Evolutionary conservation across 2,329 filamentous ascomycete species (phyloP), one percentile per base, ranked within the genome.

Genomic region (Fusarium oxysporum): DNA sequence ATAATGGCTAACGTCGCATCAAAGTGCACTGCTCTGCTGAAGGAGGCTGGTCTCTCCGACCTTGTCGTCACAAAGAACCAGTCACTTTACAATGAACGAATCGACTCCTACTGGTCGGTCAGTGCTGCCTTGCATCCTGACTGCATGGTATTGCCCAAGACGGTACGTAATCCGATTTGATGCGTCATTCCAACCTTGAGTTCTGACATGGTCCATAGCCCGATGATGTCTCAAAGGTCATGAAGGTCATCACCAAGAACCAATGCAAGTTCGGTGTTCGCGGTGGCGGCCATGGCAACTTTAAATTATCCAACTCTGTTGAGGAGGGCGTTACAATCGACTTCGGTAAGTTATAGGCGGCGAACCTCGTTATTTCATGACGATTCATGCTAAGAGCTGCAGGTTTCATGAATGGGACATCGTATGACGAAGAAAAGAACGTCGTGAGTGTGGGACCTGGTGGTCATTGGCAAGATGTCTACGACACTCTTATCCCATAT

Each of bases 251-350:
- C 1, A 72, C 76, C 32, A 54, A 71, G 8, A 73, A 76, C 11
- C 44, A 76, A 19, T 82, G 81, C 51, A 74, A 77, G 10, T 85
- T 85, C 67, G 83, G 81, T 23, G 79, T 85, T 38, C 79, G 81
- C 3, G 79, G 80, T 23, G 83, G 83, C 40, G 82, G 83, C 6
- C 82, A 84, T 44, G 80, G 76, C 32, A 73, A 76, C 30, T 80
- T 78, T 54, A 65, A 78, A 2, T 71, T 81, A 7, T 74, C 80
- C 61, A 83, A 82, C 76, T 81, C 80, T 55, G 66, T 84, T 16
- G 69, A 80, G 13, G 77, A 79, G 23, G 82, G 83, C 4, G 76
- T 84, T 13, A 82, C 82, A 4, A 77, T 84, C 28, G 82, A 83
- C 67, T 77, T 84, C 44, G 76, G 79, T 74, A 67, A 45, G 70